Evolutionary conservation across 176 grass and related monocot genomes (phyloP), one percentile per base, ranked within the genome.

Genomic region (barley (Hordeum vulgare)): DNA sequence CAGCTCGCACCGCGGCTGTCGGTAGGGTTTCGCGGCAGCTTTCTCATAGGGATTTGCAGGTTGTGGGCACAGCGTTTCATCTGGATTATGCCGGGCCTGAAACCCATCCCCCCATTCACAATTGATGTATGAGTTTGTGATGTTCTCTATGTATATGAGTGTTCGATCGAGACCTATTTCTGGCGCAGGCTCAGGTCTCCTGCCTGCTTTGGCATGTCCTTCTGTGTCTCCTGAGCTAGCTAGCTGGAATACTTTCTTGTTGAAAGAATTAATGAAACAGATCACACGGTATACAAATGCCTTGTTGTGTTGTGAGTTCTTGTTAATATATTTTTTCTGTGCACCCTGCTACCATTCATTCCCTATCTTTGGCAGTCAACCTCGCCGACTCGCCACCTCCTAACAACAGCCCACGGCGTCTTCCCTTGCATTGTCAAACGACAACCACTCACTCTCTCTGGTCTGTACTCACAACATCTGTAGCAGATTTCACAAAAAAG

Each of bases 31-130:
- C 58, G 13, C 56, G 41, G 12, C 14, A 9, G 41, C 40, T 71
- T 80, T 76, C 72, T 61, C 70, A 51, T 10, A 28, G 68, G 11
- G 33, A 15, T 26, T 29, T 74, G 31, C 49, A 9, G 11, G 37
- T 40, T 76, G 81, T 71, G 74, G 79, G 85, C 66, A 80, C 78
- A 3, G 74, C 39, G 51, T 94, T 97, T 78, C 80, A 94, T 91
- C 76, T 97, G 25, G 94, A 97, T 77, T 97, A 97, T 54, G 85
- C 49, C 17, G 88, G 84, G 12, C 95, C 95, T 62, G 89, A 76
- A 45, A 91, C 92, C 12, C 92, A 92, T 31, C 23, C 90, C 15
- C 95, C 95, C 56, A 81, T 74, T 84, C 95, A 97, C 86, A 97
- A 97, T 42, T 97, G 78, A 90, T 29, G 70, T 42, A 28, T 60